These are phyloP conservation scores for Amorphotheca resinae DNA, from an alignment of 495 filamentous ascomycete species.

Conservation along the genomic window DNA sequence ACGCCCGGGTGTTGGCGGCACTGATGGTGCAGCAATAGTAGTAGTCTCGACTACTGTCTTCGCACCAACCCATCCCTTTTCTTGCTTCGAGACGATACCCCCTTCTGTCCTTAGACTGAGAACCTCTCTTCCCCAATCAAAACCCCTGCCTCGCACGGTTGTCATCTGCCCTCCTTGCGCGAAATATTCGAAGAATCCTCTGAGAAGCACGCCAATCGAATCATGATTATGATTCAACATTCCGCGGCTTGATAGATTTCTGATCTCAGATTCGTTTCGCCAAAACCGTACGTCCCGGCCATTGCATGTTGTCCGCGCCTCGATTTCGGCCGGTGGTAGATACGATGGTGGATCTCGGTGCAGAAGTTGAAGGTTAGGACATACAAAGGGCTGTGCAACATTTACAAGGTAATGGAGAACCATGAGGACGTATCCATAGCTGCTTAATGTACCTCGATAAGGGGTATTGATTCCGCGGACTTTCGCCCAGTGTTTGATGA, in stretches of 20 bases:
- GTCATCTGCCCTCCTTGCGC: conserved; percentile 37
- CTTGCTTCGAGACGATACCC: conserved; percentile 53
- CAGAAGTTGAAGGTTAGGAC: conserved; percentile 59
- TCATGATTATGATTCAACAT: conserved; percentile 46
- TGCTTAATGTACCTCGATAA: conserved; percentile 71
- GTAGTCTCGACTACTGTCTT: conserved; percentile 34
- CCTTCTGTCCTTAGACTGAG: conserved; percentile 58
- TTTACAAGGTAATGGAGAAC: conserved; percentile 84
- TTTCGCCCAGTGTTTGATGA: conserved; percentile 79
- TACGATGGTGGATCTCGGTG: conserved; percentile 28
- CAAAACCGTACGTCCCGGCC: conserved; percentile 54
- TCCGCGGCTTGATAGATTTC: conserved; percentile 33
- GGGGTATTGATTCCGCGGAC: conserved; percentile 64
- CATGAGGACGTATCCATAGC: conserved; percentile 86
- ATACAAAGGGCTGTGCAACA: conserved; percentile 60
- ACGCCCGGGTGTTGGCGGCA: neutral
- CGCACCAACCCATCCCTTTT: conserved; percentile 68
- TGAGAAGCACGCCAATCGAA: conserved; percentile 49
- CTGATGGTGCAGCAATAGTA: conserved; percentile 10
- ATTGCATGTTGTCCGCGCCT: conserved; percentile 29
- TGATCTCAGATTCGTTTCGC: conserved; percentile 52
- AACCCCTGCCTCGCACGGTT: conserved; percentile 33
- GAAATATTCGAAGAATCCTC: conserved; percentile 76
- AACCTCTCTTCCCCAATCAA: conserved; percentile 59
- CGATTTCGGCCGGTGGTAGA: conserved; percentile 27